Percentiles rank a stretch among this genome's conserved stretches.
phyloP scores from a whole-genome alignment of 2,329 filamentous ascomycete species.

The Diaporthe ilicicola region DNA sequence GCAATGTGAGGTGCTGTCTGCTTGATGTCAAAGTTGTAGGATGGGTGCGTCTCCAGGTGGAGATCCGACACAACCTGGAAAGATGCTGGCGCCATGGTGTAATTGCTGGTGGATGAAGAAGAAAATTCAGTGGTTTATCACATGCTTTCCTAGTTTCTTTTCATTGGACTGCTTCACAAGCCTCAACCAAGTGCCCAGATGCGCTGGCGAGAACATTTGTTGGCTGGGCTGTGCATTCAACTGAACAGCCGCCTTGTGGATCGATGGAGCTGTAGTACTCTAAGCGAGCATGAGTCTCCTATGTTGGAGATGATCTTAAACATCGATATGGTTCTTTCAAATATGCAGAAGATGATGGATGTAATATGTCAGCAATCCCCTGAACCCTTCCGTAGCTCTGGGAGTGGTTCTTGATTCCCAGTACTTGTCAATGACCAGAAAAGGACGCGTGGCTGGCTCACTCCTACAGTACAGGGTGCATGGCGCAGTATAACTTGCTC shows the following conservation, averaged over 20 bases:
- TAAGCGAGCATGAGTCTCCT: too few species aligned
- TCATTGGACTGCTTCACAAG: too few species aligned
- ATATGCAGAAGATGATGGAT: too few species aligned
- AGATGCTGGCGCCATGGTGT: background rate
- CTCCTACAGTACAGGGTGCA: background rate
- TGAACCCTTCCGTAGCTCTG: too few species aligned
- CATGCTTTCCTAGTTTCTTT: background rate
- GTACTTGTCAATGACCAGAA: too few species aligned
- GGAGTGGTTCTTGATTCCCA: too few species aligned
- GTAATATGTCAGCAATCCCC: too few species aligned
- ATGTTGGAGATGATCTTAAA: too few species aligned
- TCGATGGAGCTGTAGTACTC: too few species aligned
- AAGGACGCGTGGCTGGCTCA: too few species aligned
- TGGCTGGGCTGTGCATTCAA: background rate
- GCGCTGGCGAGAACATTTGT: background rate
- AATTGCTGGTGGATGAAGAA: background rate
- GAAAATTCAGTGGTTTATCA: background rate
- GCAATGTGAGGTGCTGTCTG: slow-evolving; percentile 60
- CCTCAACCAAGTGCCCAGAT: background rate
- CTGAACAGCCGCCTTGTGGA: background rate
- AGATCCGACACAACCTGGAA: slow-evolving; percentile 64
- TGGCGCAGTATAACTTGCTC: background rate
- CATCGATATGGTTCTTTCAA: too few species aligned
- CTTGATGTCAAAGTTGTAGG: slow-evolving; percentile 56
- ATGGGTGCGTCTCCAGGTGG: slow-evolving; percentile 58